phyloP scores from a whole-genome alignment of 2,329 filamentous ascomycete genomes.

The Sordariomycetes sp. region DNA sequence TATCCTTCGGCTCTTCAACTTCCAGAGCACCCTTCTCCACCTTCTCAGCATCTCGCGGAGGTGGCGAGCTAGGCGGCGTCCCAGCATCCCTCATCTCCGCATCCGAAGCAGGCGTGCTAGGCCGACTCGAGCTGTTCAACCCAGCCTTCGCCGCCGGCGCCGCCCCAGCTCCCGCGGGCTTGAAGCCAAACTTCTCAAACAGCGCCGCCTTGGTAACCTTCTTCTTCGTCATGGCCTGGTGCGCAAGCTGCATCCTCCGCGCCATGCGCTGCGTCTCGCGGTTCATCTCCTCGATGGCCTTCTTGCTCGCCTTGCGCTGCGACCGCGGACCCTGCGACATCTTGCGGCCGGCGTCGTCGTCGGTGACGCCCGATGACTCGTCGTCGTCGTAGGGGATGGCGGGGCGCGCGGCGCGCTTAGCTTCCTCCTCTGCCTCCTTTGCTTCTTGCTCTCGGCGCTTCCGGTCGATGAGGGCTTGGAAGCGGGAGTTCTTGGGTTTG shows the following conservation, averaged over 20 bases:
- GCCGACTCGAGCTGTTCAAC: conserved; percentile 40
- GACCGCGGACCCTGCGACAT: conserved; percentile 59
- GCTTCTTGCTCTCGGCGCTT: conserved; percentile 61
- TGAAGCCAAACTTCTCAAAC: conserved; percentile 73
- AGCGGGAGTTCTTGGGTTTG: conserved; percentile 37
- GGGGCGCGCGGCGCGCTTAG: conserved; percentile 19
- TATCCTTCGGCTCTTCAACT: conserved; percentile 10
- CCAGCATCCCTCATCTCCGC: conserved; percentile 35
- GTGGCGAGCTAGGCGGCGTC: conserved; percentile 63
- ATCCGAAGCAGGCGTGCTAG: conserved; percentile 35
- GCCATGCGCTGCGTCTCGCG: conserved; percentile 86
- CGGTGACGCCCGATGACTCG: conserved; percentile 23
- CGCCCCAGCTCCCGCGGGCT: conserved; percentile 21
- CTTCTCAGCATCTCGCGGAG: conserved; percentile 10
- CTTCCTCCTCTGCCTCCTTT: conserved; percentile 45
- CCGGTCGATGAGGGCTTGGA: conserved; percentile 58
- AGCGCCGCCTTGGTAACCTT: conserved; percentile 75
- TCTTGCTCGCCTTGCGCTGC: conserved; percentile 80
- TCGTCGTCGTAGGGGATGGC: conserved; percentile 21
- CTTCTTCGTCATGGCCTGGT: conserved; percentile 83
- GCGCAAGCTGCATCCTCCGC: conserved; percentile 79
- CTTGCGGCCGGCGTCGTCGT: conserved; percentile 48
- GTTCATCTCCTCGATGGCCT: conserved; percentile 87
- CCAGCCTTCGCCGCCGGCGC: conserved; percentile 16
- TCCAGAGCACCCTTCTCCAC: conserved; percentile 5